Conservation (phyloP, 2,329 filamentous ascomycete genomes). For the Fusarium tjaetaba region DNA sequence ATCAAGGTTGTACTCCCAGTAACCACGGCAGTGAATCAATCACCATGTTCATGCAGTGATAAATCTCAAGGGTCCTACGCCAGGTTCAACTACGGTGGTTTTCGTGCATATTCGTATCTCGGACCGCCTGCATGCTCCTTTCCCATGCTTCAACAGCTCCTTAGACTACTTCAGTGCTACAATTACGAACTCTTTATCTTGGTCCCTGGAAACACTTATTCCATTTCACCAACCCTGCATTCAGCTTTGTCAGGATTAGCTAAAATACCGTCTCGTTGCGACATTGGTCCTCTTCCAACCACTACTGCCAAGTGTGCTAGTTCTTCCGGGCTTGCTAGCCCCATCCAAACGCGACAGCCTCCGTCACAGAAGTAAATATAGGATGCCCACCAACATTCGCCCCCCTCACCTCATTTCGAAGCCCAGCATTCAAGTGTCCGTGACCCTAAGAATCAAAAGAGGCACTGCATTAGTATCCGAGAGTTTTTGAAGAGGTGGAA, state of each 20-base stretch:
- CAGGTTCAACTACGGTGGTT: neutral
- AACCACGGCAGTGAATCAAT: neutral
- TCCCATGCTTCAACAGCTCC: neutral
- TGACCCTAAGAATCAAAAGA: neutral
- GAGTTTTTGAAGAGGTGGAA: neutral
- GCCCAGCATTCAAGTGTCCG: neutral
- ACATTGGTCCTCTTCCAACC: neutral
- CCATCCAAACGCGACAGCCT: neutral
- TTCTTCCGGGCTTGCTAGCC: neutral
- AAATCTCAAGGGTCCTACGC: neutral
- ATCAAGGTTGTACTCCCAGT: neutral
- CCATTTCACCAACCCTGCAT: neutral
- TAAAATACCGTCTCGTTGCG: neutral
- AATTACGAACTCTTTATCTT: neutral
- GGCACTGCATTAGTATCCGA: neutral
- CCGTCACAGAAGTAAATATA: neutral
- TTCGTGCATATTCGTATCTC: neutral
- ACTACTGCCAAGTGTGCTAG: neutral
- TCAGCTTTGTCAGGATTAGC: neutral
- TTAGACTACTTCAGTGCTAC: neutral
- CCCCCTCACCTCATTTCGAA: neutral
- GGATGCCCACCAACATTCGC: neutral
- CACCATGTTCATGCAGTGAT: neutral
- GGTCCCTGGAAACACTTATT: accelerated
- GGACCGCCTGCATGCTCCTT: neutral